A percentile compares a stretch with the other conserved stretches of the same genome.
Conservation (phyloP, 2,329 filamentous ascomycete genomes). For the Alternaria brassicae region DNA sequence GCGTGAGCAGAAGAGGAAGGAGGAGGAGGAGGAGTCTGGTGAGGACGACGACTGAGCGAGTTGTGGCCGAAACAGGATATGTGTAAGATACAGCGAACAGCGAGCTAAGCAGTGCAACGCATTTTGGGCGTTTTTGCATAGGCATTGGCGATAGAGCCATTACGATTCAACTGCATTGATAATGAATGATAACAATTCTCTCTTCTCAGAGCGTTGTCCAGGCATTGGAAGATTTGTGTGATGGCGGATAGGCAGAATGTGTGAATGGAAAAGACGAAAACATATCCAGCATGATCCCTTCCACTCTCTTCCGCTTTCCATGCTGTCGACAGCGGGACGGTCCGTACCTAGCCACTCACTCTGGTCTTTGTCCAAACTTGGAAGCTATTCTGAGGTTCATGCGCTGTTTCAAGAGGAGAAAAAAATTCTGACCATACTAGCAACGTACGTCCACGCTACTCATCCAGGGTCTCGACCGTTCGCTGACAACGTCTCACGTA, state of each 20-base stretch:
- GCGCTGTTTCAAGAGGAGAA: neutral
- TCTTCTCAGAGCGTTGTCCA: neutral
- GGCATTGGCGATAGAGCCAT: neutral
- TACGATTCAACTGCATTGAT: conserved; percentile 5
- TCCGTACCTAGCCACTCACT: conserved; percentile 3
- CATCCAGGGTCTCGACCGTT: neutral
- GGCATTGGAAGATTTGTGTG: neutral
- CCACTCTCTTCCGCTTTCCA: neutral
- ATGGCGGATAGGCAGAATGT: neutral
- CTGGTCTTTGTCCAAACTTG: neutral
- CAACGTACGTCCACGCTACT: neutral
- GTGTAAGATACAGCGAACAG: conserved; percentile 5
- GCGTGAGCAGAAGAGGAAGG: conserved; percentile 49
- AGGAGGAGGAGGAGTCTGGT: conserved; percentile 54
- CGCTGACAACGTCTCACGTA: neutral
- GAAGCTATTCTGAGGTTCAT: neutral
- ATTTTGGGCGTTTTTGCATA: conserved; percentile 21
- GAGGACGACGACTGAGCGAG: conserved; percentile 42
- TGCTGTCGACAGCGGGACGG: conserved; percentile 10
- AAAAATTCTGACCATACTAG: neutral
- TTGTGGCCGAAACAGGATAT: conserved; percentile 15
- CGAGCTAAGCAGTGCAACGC: conserved; percentile 11
- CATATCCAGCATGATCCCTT: conserved; percentile 18
- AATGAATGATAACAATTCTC: conserved; percentile 7
- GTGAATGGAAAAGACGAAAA: neutral